A percentile compares a stretch with the other conserved stretches of the same genome.
phyloP scores from a whole-genome alignment of 371 early-diverging fungal genomes.

The Apophysomyces trapeziformis region DNA sequence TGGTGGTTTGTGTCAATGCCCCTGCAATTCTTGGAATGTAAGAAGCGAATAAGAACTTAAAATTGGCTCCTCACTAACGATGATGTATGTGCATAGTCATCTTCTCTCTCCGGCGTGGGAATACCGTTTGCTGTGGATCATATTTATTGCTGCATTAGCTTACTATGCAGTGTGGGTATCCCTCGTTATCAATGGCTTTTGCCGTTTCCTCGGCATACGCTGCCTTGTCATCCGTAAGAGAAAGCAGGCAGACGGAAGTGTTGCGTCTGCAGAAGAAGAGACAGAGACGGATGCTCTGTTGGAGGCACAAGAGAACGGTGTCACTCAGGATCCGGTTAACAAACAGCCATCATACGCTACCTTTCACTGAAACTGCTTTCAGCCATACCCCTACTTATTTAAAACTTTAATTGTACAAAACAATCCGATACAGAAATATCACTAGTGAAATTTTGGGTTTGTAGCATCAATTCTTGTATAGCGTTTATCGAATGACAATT shows the following conservation, averaged over 20 bases:
- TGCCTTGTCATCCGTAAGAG: slow-evolving; percentile 72
- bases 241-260: slow-evolving; percentile 17
- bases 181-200: slow-evolving; percentile 86
- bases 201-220: slow-evolving; percentile 80
- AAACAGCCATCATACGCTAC: slow-evolving; percentile 4
- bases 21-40: slow-evolving; percentile 51
- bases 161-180: slow-evolving; percentile 65
- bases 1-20: slow-evolving; percentile 64
- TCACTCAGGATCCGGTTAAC: background rate
- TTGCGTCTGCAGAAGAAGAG: slow-evolving; percentile 10
- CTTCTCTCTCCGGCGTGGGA: slow-evolving; percentile 19
- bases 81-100: slow-evolving; percentile 2
- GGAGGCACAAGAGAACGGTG: slow-evolving; percentile 13
- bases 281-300: slow-evolving; percentile 13
- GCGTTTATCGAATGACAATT: too few relatives aligned
- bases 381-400: background rate
- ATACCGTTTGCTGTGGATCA: slow-evolving; percentile 21
- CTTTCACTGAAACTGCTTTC: background rate
- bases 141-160: slow-evolving; percentile 12
- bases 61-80: background rate
- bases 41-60: slow-evolving; percentile 12
- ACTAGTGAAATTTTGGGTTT: too few relatives aligned
- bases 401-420: background rate
- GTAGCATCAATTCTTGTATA: too few relatives aligned
- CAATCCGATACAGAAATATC: too few relatives aligned